A percentile compares a stretch with the other conserved stretches of the same genome.
Evolutionary conservation across 1,284 basidiomycete species (phyloP).

Genomic region (Macrocystidia cucumis): DNA sequence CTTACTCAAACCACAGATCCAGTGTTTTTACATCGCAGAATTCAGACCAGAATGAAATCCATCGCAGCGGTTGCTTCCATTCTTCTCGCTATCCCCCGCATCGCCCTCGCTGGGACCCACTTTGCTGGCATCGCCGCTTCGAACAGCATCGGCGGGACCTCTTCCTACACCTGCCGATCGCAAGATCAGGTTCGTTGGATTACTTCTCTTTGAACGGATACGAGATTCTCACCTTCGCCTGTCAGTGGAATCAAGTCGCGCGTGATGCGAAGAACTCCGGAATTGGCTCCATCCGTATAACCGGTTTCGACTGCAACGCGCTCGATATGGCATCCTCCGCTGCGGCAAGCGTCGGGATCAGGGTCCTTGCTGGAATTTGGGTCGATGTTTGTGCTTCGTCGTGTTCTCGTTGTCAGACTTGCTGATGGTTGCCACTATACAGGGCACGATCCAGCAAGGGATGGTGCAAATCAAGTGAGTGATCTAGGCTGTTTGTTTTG

Average conservation of each 20-base stretch:
- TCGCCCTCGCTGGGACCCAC: constrained; percentile 12
- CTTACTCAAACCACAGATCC: no score
- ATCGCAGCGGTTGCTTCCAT: not conserved
- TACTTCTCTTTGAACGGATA: not conserved
- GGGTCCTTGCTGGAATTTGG: constrained; percentile 26
- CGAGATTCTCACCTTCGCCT: not conserved
- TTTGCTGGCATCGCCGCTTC: constrained; percentile 23
- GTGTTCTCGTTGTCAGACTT: not conserved
- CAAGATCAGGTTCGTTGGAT: constrained; percentile 21
- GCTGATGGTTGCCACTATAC: not conserved
- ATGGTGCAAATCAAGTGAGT: constrained; percentile 19
- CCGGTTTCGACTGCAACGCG: constrained; percentile 28
- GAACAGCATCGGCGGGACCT: constrained; percentile 21
- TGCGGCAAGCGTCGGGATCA: constrained; percentile 20
- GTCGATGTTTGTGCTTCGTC: constrained; percentile 13
- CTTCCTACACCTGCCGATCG: constrained; percentile 23
- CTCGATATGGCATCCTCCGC: constrained; percentile 24
- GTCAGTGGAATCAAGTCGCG: constrained; percentile 25
- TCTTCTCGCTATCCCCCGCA: constrained; percentile 1
- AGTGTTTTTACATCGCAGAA: no score
- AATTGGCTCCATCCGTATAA: constrained; percentile 24
- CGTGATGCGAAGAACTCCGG: constrained; percentile 19
- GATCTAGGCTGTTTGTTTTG: not conserved
- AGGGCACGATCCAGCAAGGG: constrained; percentile 19
- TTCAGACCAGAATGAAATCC: no score